Evolutionary conservation across 306 rosid species (phyloP).

Genomic region (Cicer arietinum): DNA sequence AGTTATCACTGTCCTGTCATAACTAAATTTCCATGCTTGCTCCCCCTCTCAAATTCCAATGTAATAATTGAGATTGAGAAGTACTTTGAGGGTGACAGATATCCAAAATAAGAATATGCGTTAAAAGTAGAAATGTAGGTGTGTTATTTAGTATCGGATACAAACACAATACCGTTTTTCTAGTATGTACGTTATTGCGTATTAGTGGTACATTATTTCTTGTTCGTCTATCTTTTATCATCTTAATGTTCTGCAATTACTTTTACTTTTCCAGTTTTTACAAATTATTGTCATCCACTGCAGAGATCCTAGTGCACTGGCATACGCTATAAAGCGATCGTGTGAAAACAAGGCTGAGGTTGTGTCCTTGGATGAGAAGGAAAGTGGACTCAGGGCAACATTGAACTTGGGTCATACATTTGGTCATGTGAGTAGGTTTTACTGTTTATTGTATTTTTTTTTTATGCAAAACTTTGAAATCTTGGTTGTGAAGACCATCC

Average conservation of each 20-base stretch:
- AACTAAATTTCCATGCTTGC: constrained; percentile 10
- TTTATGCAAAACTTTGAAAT: constrained; percentile 29
- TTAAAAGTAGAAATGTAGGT: not conserved
- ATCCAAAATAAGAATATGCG: not conserved
- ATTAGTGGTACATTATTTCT: not conserved
- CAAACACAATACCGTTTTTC: not conserved
- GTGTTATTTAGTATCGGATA: not conserved
- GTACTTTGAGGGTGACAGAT: constrained; percentile 1
- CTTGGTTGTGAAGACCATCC: constrained; percentile 5
- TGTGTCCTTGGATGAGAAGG: constrained; percentile 93
- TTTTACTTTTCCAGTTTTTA: constrained; percentile 22
- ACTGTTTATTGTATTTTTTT: constrained; percentile 38
- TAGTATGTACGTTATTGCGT: not conserved
- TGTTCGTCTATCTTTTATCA: constrained; percentile 27
- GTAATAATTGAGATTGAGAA: constrained; percentile 23
- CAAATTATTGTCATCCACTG: constrained; percentile 41
- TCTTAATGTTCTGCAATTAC: constrained; percentile 22
- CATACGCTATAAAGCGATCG: constrained; percentile 93
- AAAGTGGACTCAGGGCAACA: constrained; percentile 94
- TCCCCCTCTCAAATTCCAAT: constrained; percentile 5
- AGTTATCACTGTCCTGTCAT: not conserved
- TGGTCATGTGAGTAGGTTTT: constrained; percentile 77
- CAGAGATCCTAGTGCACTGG: constrained; percentile 84
- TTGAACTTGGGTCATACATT: constrained; percentile 97
- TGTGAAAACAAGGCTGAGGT: constrained; percentile 97